Percentiles rank a stretch among this genome's conserved stretches.
These are phyloP conservation scores for Podospora appendiculata DNA, from an alignment of 495 filamentous ascomycete species.

Conservation along the genomic window DNA sequence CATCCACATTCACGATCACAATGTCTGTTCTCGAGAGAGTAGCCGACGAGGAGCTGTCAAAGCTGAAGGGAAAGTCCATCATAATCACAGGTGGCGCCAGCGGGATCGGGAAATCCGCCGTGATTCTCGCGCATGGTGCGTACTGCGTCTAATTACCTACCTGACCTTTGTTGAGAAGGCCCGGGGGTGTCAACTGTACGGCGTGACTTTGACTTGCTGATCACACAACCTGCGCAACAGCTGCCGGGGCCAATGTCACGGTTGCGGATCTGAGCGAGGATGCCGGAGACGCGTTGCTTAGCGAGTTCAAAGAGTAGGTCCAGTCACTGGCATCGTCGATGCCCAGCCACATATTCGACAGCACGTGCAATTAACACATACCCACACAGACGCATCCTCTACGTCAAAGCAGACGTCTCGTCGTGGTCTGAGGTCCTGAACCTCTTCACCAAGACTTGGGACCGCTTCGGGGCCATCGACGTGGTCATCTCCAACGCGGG, in stretches of 20 bases:
- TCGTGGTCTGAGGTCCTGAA: background rate
- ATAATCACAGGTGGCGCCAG: background rate
- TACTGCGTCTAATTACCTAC: too few relatives aligned
- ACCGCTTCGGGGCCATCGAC: background rate
- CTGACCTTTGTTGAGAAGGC: too few relatives aligned
- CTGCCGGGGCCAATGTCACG: background rate
- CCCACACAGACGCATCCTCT: background rate
- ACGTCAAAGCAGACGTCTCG: background rate
- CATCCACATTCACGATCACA: background rate
- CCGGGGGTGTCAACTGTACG: background rate
- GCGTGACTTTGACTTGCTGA: background rate
- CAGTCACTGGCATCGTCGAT: background rate
- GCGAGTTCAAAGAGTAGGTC: constrained; percentile 1
- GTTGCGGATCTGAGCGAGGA: background rate
- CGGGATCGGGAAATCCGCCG: background rate
- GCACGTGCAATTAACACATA: background rate
- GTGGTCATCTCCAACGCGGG: background rate
- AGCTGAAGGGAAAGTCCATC: background rate
- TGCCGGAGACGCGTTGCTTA: background rate
- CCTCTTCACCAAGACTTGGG: background rate
- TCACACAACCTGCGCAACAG: background rate
- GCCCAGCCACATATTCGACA: background rate
- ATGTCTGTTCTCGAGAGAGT: background rate
- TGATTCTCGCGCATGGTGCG: background rate
- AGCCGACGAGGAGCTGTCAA: background rate